phyloP scores from a whole-genome alignment of 257 asterid species.

The Leonotis leonurus region DNA sequence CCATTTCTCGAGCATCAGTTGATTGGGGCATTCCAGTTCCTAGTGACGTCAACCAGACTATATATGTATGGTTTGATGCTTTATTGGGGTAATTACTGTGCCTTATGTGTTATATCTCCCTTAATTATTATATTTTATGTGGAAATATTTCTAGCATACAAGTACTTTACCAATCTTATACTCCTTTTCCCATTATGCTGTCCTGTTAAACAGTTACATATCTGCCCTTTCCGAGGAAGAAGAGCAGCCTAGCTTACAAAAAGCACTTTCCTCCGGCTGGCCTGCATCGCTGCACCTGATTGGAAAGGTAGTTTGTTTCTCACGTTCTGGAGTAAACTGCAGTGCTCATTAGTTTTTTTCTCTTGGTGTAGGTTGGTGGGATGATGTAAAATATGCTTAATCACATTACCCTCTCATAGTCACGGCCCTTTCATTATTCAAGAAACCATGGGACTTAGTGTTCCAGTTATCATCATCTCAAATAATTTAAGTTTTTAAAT shows the following conservation, averaged over 20 bases:
- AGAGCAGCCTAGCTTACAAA: conserved; percentile 53
- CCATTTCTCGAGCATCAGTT: conserved; percentile 85
- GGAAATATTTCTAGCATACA: background rate
- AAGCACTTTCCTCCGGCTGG: conserved; percentile 77
- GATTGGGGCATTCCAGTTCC: conserved; percentile 94
- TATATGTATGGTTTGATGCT: conserved; percentile 99
- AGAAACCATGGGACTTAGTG: background rate
- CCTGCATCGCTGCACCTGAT: conserved; percentile 93
- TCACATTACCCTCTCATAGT: conserved; percentile 1
- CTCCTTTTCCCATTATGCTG: background rate
- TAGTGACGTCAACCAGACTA: conserved; percentile 72
- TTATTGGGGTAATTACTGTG: conserved; percentile 70
- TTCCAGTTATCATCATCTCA: background rate
- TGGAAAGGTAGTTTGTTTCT: conserved; percentile 65
- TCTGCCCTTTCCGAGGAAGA: conserved; percentile 79
- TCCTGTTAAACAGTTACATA: conserved; percentile 54
- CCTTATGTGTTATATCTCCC: background rate
- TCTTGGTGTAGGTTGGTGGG: background rate
- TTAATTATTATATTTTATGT: conserved; percentile 3
- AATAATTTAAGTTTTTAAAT: background rate
- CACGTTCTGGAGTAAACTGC: background rate
- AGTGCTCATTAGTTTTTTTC: background rate
- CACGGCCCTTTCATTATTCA: background rate
- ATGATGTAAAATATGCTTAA: background rate
- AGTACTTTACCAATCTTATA: background rate